These are phyloP conservation scores for Flaveria brownii DNA, from an alignment of 129 eudicot species.

Conservation along the genomic window DNA sequence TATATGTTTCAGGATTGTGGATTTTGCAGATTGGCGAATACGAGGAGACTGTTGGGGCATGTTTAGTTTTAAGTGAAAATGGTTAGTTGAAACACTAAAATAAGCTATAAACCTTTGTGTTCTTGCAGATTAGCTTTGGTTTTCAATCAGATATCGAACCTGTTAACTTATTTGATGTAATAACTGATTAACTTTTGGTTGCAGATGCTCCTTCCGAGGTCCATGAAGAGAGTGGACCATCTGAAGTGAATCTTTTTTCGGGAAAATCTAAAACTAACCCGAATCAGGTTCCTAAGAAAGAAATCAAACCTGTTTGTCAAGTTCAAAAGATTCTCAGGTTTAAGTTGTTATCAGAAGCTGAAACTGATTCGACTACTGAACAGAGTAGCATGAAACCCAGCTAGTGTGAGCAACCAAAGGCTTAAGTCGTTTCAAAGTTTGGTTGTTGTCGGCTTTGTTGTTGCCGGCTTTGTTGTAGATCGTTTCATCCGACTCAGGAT, in stretches of 20 bases:
- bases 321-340: constrained; percentile 70
- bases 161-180: background rate
- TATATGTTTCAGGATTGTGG: background rate
- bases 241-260: constrained; percentile 54
- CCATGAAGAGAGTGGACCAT: constrained; percentile 60
- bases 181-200: constrained; percentile 1
- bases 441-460: background rate
- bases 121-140: constrained; percentile 4
- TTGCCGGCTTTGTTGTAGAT: background rate
- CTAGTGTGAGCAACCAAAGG: background rate
- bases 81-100: constrained; percentile 46
- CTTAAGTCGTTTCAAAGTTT: background rate
- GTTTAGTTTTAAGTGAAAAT: constrained; percentile 65
- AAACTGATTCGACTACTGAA: constrained; percentile 19
- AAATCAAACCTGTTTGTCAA: constrained; percentile 60
- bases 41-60: constrained; percentile 79
- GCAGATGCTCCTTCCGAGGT: constrained; percentile 56
- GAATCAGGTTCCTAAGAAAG: constrained; percentile 46
- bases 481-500: too few species aligned
- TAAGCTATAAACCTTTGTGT: constrained; percentile 1
- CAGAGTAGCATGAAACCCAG: constrained; percentile 14
- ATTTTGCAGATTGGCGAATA: constrained; percentile 74
- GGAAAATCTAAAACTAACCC: constrained; percentile 45
- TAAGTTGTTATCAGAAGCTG: constrained; percentile 39
- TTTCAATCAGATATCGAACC: background rate